Percentiles rank a stretch among this genome's conserved stretches.
phyloP scores from a whole-genome alignment of 2,329 filamentous ascomycete genomes.

The Calonectria henricotiae region DNA sequence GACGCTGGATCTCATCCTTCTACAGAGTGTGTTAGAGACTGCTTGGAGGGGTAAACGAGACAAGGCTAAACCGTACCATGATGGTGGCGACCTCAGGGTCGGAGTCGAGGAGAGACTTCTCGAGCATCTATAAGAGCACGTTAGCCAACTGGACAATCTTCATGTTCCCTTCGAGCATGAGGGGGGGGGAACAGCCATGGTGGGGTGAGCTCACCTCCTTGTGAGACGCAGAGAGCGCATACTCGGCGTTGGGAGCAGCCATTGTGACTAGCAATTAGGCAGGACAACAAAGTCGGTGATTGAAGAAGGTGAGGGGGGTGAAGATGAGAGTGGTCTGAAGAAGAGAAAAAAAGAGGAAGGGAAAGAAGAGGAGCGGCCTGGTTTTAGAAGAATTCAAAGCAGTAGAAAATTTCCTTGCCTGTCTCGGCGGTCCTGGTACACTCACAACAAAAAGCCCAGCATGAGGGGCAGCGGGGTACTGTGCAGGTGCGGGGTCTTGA shows the following conservation, averaged over 20 bases:
- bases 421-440: conserved; percentile 22
- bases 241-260: conserved; percentile 63
- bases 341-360: conserved; percentile 31
- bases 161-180: background rate
- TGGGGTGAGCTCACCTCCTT: conserved; percentile 65
- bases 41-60: background rate
- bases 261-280: conserved; percentile 55
- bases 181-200: conserved; percentile 34
- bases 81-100: conserved; percentile 97
- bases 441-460: conserved; percentile 25
- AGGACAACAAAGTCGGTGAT: conserved; percentile 23
- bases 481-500: conserved; percentile 50
- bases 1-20: conserved; percentile 95
- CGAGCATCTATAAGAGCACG: conserved; percentile 80
- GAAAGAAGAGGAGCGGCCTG: conserved; percentile 33
- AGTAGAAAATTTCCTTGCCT: conserved; percentile 44
- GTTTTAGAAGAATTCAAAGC: conserved; percentile 35
- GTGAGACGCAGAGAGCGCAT: conserved; percentile 70
- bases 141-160: conserved; percentile 35
- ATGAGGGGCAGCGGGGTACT: conserved; percentile 41
- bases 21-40: conserved; percentile 61
- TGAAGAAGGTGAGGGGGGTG: conserved; percentile 21
- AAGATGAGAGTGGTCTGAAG: conserved; percentile 12
- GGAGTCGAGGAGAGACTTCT: conserved; percentile 91
- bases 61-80: conserved; percentile 77